Evolutionary conservation across 148 eudicot species (phyloP), one percentile per base, ranked within the genome.

Genomic region (Rhododendron ferrugineum): DNA sequence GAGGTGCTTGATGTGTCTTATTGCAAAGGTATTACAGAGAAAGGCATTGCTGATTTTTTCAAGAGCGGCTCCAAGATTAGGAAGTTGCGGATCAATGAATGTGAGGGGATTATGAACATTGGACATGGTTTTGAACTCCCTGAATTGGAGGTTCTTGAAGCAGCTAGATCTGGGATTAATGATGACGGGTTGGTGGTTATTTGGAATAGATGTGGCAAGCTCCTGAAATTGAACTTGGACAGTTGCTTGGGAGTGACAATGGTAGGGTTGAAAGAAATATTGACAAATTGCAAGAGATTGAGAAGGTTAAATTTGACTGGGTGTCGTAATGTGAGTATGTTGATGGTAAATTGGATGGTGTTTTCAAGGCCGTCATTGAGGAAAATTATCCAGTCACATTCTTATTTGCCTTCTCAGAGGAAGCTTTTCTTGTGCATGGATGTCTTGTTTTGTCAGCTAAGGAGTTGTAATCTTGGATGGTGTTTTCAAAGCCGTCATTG

Each of bases 391-490:
- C 91, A 91, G 13, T 91, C 96, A 1, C 80, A 70, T 4, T 30
- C 75, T 4, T 13, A 44, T 56, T 76, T 82, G 74, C 30, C 82
- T 46, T 85, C 84, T 16, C 89, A 89, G 90, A 85, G 83, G 85
- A 68, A 49, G 47, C 84, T 91, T 83, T 88, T 87, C 82, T 82
- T 90, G 91, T 84, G 81, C 96, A 92, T 86, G 96, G 96, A 49
- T 94, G 96, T 62, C 32, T 9, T 66, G 72, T 66, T 9, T 66
- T 2, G 14, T 66, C 32, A 66, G 0, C 42, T 0, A 37, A n/a
- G 70, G 70, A 62, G 28, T 2, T 2, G 30, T 23, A 23, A 23
- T 7, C 5, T 82, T 87, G 91, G 92, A 89, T 91, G 89, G 88
- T 94, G 58, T 90, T 88, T 80, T 34, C 90, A 40, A 86, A 90